Conservation (phyloP, 2,329 filamentous ascomycete genomes). For the Aspergillus neoniger region DNA sequence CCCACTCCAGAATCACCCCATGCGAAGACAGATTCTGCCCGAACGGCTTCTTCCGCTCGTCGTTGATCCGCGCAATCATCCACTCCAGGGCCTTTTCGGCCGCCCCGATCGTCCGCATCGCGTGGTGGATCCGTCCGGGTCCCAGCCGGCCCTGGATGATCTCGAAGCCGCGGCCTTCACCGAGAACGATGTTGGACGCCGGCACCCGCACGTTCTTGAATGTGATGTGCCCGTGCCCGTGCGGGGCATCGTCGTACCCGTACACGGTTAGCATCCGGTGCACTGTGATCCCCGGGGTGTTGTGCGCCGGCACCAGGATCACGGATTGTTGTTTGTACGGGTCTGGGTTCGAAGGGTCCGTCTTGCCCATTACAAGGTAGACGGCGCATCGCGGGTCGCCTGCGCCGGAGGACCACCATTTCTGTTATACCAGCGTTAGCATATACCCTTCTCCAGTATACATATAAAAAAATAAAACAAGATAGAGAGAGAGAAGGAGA, state of each 20-base stretch:
- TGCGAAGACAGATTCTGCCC: slow-evolving; percentile 84
- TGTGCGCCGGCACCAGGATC: slow-evolving; percentile 73
- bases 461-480: too few relatives aligned
- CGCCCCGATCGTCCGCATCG: slow-evolving; percentile 91
- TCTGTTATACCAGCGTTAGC: slow-evolving; percentile 52
- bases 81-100: slow-evolving; percentile 90
- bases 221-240: slow-evolving; percentile 89
- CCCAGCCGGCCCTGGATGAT: slow-evolving; percentile 97
- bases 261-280: slow-evolving; percentile 92
- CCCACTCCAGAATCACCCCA: slow-evolving; percentile 92
- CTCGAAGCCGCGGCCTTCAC: slow-evolving; percentile 92
- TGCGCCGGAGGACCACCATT: slow-evolving; percentile 99
- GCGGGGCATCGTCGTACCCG: slow-evolving; percentile 96
- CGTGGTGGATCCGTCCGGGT: slow-evolving; percentile 94
- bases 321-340: slow-evolving; percentile 91
- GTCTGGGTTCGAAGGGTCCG: slow-evolving; percentile 71
- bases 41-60: slow-evolving; percentile 86
- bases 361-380: slow-evolving; percentile 97
- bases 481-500: too few relatives aligned
- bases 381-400: slow-evolving; percentile 89
- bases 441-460: too few relatives aligned
- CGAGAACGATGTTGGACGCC: slow-evolving; percentile 79
- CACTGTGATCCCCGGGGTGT: slow-evolving; percentile 83
- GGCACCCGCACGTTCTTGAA: slow-evolving; percentile 92
- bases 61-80: slow-evolving; percentile 93